Evolutionary conservation across 441 rosid species (phyloP), one percentile per base, ranked within the genome.

Genomic region (Daphne laureola): DNA sequence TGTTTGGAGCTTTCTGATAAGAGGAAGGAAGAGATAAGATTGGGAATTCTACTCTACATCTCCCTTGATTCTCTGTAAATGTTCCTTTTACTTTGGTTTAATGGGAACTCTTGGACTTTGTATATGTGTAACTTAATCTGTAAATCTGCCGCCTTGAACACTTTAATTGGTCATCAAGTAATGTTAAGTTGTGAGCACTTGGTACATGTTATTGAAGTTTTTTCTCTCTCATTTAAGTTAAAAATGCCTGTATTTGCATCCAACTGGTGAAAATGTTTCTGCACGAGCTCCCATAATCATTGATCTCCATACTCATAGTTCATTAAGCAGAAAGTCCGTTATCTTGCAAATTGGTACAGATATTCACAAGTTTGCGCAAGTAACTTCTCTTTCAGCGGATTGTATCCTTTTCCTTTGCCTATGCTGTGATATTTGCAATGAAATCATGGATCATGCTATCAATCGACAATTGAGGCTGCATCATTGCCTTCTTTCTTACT

Each of bases 241-340:
- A 14, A 5, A 17, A 21, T 2, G 35, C 21, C 43, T 54, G 47
- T 15, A 25, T 66, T 68, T 63, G 68, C 74, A 91, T 95, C 98
- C 98, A 53, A 87, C 96, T 50, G 96, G 98, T 52, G 96, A 89
- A 78, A 88, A 88, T 69, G 98, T 95, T 61, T 96, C 96, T 61
- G 88, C 98, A 42, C 83, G 98, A 15, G 87, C 96, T 67, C 96
- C 98, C 25, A 91, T 91, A 64, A 56, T 73, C 47, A 69, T 87
- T 63, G 95, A 83, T 60, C 75, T 90, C 57, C 61, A 35, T 38
- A 78, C 80, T 66, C 96, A 88, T 70, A 17, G 52, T 71, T 82
- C 96, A 31, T 58, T 91, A 60, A 88, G 78, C 58, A 76, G 79
- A 76, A 89, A 82, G 55, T 76, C 95, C 2, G 80, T 91, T 40